Evolutionary conservation across 192 early-diverging fungal species (phyloP).

Genomic region (Coemansia sp.): DNA sequence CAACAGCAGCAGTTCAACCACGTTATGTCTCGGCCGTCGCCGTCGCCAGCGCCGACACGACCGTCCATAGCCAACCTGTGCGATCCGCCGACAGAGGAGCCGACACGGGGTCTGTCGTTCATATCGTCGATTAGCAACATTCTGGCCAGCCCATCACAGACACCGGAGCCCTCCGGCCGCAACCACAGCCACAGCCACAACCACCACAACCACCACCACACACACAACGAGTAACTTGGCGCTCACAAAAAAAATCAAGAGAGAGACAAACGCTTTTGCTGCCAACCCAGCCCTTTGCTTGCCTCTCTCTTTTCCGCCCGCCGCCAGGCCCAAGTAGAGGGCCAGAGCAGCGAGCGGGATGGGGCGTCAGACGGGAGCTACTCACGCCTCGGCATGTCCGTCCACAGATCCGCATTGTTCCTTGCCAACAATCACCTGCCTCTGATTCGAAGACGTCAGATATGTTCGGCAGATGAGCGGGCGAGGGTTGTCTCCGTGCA

Average conservation of each 20-base stretch:
- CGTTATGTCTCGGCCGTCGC: not conserved
- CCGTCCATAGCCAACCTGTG: constrained; percentile 40
- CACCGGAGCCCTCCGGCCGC: constrained; percentile 8
- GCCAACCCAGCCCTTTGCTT: too few relatives aligned
- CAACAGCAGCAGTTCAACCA: not conserved
- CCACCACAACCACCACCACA: not conserved
- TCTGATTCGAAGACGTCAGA: not conserved
- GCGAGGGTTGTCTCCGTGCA: not conserved
- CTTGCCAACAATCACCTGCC: not conserved
- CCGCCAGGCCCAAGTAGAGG: not conserved
- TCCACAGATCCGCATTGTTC: not conserved
- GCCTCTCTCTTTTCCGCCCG: not conserved
- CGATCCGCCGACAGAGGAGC: not conserved
- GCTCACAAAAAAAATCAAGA: not conserved
- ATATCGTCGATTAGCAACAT: constrained; percentile 33
- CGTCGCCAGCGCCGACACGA: constrained; percentile 12
- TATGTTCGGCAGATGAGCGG: not conserved
- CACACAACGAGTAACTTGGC: not conserved
- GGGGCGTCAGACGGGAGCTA: not conserved
- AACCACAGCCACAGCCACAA: not conserved
- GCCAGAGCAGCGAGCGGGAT: not conserved
- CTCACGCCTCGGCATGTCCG: not conserved
- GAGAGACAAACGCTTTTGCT: too few relatives aligned
- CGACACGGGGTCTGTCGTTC: constrained; percentile 3
- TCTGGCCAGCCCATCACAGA: constrained; percentile 15